A percentile compares a stretch with the other conserved stretches of the same genome.
phyloP scores from a whole-genome alignment of 2,329 filamentous ascomycete genomes.

The Clonostachys chloroleuca region DNA sequence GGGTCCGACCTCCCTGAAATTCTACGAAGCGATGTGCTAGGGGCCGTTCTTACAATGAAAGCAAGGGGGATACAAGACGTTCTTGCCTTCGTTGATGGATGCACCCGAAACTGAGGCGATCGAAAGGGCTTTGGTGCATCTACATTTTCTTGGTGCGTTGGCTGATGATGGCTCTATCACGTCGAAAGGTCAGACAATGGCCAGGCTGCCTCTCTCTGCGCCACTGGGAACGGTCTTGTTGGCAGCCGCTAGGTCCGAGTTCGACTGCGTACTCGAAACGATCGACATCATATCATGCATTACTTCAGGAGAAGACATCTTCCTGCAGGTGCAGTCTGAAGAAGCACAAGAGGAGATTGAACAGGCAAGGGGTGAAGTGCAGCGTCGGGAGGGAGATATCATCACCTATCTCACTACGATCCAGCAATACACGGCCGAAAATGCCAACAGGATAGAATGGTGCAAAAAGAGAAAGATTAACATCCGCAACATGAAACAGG shows the following conservation, averaged over 20 bases:
- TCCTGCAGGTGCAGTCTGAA: slow-evolving; percentile 53
- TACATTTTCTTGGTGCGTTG: slow-evolving; percentile 75
- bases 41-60: slow-evolving; percentile 89
- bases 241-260: slow-evolving; percentile 66
- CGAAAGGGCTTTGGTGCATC: slow-evolving; percentile 75
- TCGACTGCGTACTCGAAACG: slow-evolving; percentile 71
- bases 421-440: slow-evolving; percentile 55
- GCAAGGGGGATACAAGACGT: slow-evolving; percentile 82
- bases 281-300: slow-evolving; percentile 77
- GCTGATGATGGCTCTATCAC: slow-evolving; percentile 71
- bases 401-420: slow-evolving; percentile 60
- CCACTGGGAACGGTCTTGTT: slow-evolving; percentile 78
- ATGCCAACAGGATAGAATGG: slow-evolving; percentile 50
- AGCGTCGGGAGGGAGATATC: slow-evolving; percentile 60
- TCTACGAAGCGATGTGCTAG: slow-evolving; percentile 79
- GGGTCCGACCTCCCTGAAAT: slow-evolving; percentile 84
- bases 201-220: slow-evolving; percentile 77
- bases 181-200: slow-evolving; percentile 68
- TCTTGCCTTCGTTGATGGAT: slow-evolving; percentile 79
- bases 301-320: slow-evolving; percentile 60
- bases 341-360: slow-evolving; percentile 50
- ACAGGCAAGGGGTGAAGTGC: slow-evolving; percentile 49
- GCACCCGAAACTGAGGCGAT: slow-evolving; percentile 72
- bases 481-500: slow-evolving; percentile 56
- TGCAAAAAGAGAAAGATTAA: slow-evolving; percentile 54